A percentile compares a stretch with the other conserved stretches of the same genome.
phyloP scores from a whole-genome alignment of 2,329 filamentous ascomycete species.

The Monosporascus sp. region DNA sequence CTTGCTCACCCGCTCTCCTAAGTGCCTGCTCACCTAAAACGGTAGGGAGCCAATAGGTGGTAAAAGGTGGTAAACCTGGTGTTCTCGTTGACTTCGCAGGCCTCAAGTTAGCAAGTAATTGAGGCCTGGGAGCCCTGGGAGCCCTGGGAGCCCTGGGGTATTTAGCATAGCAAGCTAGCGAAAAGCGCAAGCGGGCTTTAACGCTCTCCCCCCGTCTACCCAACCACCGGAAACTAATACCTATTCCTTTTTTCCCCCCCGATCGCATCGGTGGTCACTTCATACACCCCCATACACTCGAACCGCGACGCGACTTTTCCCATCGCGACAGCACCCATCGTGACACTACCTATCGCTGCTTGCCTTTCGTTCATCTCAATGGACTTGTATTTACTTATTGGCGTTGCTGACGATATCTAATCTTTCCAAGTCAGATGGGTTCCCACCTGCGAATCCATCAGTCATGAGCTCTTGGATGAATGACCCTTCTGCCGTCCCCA shows the following conservation, averaged over 20 bases:
- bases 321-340: slow-evolving; percentile 34
- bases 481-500: slow-evolving; percentile 58
- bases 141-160: no score
- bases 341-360: slow-evolving; percentile 34
- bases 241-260: slow-evolving; percentile 9
- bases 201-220: not conserved
- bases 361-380: slow-evolving; percentile 35
- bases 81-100: not conserved
- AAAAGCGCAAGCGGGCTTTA: not conserved
- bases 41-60: no score
- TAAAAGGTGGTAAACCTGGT: not conserved
- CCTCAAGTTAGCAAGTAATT: no score
- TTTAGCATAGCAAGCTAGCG: not conserved
- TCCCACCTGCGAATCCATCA: slow-evolving; percentile 39
- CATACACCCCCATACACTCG: slow-evolving; percentile 31
- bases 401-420: slow-evolving; percentile 37
- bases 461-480: slow-evolving; percentile 72
- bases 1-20: not conserved
- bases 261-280: slow-evolving; percentile 23
- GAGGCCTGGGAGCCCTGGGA: no score
- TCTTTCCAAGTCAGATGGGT: slow-evolving; percentile 39
- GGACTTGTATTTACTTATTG: slow-evolving; percentile 31
- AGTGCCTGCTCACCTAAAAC: not conserved
- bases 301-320: slow-evolving; percentile 37
- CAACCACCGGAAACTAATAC: not conserved